Evolutionary conservation across 139 green algal species (phyloP).

Genomic region (Spirogloea muscicola): DNA sequence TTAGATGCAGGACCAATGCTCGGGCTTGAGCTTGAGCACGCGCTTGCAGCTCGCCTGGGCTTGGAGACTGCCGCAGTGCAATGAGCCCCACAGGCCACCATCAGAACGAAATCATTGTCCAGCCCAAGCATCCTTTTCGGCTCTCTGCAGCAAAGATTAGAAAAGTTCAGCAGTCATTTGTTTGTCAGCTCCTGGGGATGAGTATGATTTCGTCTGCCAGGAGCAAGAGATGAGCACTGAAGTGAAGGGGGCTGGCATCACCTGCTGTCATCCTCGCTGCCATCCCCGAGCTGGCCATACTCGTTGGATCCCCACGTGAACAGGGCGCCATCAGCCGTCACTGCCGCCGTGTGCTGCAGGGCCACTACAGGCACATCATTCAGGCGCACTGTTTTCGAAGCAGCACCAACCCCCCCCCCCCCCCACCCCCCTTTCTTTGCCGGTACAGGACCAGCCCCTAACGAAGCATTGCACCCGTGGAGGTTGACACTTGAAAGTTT

Average conservation of each 20-base stretch:
- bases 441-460: no score
- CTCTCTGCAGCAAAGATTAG: slow-evolving; percentile 1
- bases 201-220: not conserved
- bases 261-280: slow-evolving; percentile 18
- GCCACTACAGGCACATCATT: no score
- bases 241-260: not conserved
- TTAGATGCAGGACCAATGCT: no score
- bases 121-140: not conserved
- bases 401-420: no score
- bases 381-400: no score
- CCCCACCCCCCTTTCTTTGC: no score
- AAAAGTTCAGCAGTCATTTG: not conserved
- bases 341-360: slow-evolving; percentile 55
- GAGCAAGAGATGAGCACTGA: not conserved
- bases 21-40: no score
- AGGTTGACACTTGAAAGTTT: no score
- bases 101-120: slow-evolving; percentile 1
- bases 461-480: no score
- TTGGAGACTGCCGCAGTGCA: slow-evolving; percentile 19
- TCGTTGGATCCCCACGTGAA: slow-evolving; percentile 64
- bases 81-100: slow-evolving; percentile 11
- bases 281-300: slow-evolving; percentile 54
- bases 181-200: not conserved
- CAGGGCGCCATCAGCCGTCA: slow-evolving; percentile 53
- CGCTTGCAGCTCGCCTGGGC: not conserved